These are phyloP conservation scores for Podila epicladia DNA, from an alignment of 192 early-diverging fungal genomes.

Conservation along the genomic window DNA sequence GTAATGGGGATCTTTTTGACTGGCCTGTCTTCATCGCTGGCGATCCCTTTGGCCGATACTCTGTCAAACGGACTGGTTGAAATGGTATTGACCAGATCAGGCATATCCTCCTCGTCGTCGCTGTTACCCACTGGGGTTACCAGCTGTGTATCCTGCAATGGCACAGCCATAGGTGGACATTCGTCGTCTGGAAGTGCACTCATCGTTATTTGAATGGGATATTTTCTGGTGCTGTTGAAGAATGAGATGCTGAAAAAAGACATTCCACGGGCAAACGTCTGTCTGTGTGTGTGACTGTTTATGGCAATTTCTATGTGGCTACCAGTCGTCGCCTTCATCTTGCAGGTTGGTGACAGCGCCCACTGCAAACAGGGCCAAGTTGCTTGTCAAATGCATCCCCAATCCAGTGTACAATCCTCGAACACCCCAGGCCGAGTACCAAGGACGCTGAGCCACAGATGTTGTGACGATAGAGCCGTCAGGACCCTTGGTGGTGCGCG, in stretches of 20 bases:
- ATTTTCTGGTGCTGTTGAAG: not conserved
- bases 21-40: not conserved
- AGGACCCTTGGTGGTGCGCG: constrained; percentile 8
- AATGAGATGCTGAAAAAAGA: not conserved
- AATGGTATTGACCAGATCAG: constrained; percentile 29
- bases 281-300: no score
- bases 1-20: constrained; percentile 49
- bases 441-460: constrained; percentile 23
- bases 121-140: not conserved
- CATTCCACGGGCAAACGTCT: no score
- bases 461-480: constrained; percentile 19
- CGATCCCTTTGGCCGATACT: not conserved
- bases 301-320: not conserved
- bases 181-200: constrained; percentile 28
- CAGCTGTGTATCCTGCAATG: not conserved
- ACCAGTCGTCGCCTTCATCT: constrained; percentile 57
- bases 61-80: not conserved
- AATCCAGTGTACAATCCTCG: constrained; percentile 80
- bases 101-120: constrained; percentile 39
- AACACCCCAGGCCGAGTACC: constrained; percentile 69
- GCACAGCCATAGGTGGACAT: constrained; percentile 32
- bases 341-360: constrained; percentile 70
- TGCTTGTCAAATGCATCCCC: constrained; percentile 70
- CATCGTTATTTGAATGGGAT: not conserved
- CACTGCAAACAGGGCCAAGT: constrained; percentile 69